Evolutionary conservation across 768 basidiomycete species (phyloP).

Genomic region (Suillus alpinus): DNA sequence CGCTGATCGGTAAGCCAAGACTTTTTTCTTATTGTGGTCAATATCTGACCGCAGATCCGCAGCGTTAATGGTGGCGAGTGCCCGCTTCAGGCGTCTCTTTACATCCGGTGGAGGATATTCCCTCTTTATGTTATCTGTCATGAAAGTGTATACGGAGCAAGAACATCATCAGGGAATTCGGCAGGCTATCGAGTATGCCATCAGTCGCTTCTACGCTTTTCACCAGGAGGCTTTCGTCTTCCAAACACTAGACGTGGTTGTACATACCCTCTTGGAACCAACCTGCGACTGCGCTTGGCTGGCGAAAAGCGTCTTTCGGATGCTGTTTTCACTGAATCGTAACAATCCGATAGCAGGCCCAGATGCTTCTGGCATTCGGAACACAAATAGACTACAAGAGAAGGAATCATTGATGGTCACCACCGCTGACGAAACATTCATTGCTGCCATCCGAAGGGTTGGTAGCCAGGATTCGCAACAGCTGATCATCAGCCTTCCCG

Average conservation of each 20-base stretch:
- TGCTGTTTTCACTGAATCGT: constrained; percentile 57
- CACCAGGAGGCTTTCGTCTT: constrained; percentile 75
- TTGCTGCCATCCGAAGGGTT: constrained; percentile 48
- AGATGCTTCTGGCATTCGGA: constrained; percentile 67
- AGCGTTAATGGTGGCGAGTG: constrained; percentile 75
- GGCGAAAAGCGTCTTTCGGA: constrained; percentile 50
- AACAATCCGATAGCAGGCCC: constrained; percentile 37
- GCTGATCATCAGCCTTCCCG: constrained; percentile 47
- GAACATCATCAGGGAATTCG: constrained; percentile 56
- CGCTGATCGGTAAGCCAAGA: constrained; percentile 57
- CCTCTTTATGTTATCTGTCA: constrained; percentile 69
- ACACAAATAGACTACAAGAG: constrained; percentile 62
- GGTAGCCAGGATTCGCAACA: constrained; percentile 40
- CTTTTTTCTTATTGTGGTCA: constrained; percentile 1
- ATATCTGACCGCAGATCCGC: constrained; percentile 1
- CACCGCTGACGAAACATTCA: constrained; percentile 68
- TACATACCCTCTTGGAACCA: constrained; percentile 51
- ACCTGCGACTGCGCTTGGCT: constrained; percentile 49
- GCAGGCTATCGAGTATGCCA: constrained; percentile 66
- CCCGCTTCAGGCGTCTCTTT: constrained; percentile 75
- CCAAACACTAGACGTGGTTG: constrained; percentile 64
- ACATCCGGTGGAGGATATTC: constrained; percentile 69
- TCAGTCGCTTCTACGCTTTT: constrained; percentile 69
- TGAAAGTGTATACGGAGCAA: constrained; percentile 68
- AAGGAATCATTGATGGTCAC: constrained; percentile 65